Base-by-base conservation (phyloP, 2,329 filamentous ascomycete genomes). In the Alternaria ventricosa region DNA sequence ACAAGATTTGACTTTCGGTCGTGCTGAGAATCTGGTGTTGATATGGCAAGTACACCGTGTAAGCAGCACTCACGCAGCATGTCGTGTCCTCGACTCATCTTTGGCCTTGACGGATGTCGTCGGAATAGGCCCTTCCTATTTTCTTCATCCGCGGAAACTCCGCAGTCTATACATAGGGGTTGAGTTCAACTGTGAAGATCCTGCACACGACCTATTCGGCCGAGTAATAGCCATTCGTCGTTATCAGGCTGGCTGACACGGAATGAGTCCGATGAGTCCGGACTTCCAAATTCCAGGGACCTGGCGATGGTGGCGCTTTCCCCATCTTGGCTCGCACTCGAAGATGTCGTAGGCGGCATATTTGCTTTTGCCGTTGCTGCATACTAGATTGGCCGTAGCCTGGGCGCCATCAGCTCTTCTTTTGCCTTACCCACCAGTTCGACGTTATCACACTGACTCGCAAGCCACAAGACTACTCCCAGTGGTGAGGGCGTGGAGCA, bases 1-100 rank as follows among this genome's bases (percentile, higher is more conserved):
- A 43, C 43, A 27, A n/a, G 43, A 55, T 55, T 60, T 59, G 57
- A 46, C 41, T 54, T 60, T 47, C 22, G 57, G n/a, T 33, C 55
- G 15, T 59, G 13, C 43, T 47, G 28, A 55, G 30, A 55, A 28
- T 55, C 53, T 60, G 22, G 57, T 33, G 36, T 13, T 54, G 36
- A 33, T 28, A 22, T 45, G 13, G 41, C 49, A 60, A 25, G 20
- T 27, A 18, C 23, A 36, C 33, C 33, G 33, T 36, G 33, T n/a
- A 36, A 36, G 23, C n/a, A 33, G n/a, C 2, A 41, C 36, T 41
- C 36, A 36, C 33, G 33, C 33, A 36, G 33, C 33, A 41, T n/a
- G 22, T 22, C 6, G 30, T 30, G 36, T 33, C 36, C 49, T 27
- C 49, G 36, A 46, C 33, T 58, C 56, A 44, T 49, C 30, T 41